These are phyloP conservation scores for Pholiota conissans DNA, from an alignment of 768 basidiomycete genomes.

Conservation along the genomic window DNA sequence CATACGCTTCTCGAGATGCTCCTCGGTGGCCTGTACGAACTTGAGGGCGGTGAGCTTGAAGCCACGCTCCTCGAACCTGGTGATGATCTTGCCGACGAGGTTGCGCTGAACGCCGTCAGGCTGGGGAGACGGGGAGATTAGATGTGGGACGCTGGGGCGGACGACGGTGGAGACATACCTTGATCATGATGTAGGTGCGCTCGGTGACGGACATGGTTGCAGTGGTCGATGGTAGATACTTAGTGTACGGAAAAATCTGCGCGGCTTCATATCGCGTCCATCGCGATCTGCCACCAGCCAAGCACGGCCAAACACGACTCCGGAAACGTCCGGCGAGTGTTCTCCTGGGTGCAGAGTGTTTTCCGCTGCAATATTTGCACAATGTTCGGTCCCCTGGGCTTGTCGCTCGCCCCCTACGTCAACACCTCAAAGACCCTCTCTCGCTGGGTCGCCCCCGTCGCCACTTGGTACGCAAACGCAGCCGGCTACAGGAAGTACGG, in stretches of 20 bases:
- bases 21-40: slow-evolving; percentile 74
- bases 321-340: slow-evolving; percentile 37
- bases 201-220: slow-evolving; percentile 68
- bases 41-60: slow-evolving; percentile 97
- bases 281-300: slow-evolving; percentile 35
- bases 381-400: slow-evolving; percentile 65
- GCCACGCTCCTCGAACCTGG: slow-evolving; percentile 96
- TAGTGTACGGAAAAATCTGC: not conserved
- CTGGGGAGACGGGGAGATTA: slow-evolving; percentile 37
- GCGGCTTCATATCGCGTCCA: slow-evolving; percentile 25
- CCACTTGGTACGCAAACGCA: slow-evolving; percentile 78
- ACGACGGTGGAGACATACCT: slow-evolving; percentile 54
- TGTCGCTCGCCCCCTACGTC: slow-evolving; percentile 77
- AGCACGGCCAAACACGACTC: slow-evolving; percentile 44
- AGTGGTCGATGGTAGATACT: slow-evolving; percentile 22
- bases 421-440: slow-evolving; percentile 67
- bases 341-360: slow-evolving; percentile 5
- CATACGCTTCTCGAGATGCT: slow-evolving; percentile 90
- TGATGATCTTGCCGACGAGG: slow-evolving; percentile 93
- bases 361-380: slow-evolving; percentile 18
- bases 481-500: slow-evolving; percentile 87
- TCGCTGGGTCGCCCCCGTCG: slow-evolving; percentile 72
- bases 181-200: slow-evolving; percentile 99
- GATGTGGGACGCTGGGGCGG: slow-evolving; percentile 3
- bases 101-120: slow-evolving; percentile 98